Conservation (phyloP, 2,329 filamentous ascomycete genomes). For the Cladophialophora carrionii region DNA sequence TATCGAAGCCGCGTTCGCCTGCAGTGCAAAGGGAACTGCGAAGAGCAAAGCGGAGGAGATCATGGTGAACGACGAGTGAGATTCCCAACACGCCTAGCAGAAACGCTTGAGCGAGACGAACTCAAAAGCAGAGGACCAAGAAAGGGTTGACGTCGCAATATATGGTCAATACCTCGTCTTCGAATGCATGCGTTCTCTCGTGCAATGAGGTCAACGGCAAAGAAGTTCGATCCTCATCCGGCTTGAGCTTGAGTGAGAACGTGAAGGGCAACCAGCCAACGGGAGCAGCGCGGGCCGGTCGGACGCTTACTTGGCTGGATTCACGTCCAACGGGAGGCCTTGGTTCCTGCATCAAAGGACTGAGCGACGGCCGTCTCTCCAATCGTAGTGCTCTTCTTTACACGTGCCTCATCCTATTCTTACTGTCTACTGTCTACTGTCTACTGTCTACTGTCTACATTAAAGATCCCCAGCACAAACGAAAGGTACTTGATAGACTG, state of each 20-base stretch:
- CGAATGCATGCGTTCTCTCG: neutral
- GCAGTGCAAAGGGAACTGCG: conserved; percentile 20
- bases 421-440: neutral
- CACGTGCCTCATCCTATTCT: neutral
- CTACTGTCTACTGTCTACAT: neutral
- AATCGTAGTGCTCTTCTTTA: neutral
- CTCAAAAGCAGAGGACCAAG: neutral
- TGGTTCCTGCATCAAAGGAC: conserved; percentile 1
- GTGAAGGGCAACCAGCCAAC: neutral
- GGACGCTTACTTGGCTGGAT: neutral
- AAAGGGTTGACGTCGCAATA: neutral
- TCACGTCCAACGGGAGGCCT: neutral
- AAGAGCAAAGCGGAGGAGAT: conserved; percentile 22
- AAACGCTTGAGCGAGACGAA: neutral
- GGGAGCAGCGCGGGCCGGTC: neutral
- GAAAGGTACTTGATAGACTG: neutral
- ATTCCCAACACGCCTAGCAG: neutral
- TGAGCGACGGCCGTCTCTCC: neutral
- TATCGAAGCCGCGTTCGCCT: conserved; percentile 22
- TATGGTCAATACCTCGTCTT: neutral
- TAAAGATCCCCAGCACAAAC: too few species aligned
- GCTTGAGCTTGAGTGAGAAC: neutral
- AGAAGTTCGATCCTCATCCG: neutral
- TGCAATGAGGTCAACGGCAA: neutral
- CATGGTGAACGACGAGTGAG: conserved; percentile 18